Evolutionary conservation across 192 early-diverging fungal species (phyloP), one percentile per base, ranked within the genome.

Genomic region (Podila minutissima): DNA sequence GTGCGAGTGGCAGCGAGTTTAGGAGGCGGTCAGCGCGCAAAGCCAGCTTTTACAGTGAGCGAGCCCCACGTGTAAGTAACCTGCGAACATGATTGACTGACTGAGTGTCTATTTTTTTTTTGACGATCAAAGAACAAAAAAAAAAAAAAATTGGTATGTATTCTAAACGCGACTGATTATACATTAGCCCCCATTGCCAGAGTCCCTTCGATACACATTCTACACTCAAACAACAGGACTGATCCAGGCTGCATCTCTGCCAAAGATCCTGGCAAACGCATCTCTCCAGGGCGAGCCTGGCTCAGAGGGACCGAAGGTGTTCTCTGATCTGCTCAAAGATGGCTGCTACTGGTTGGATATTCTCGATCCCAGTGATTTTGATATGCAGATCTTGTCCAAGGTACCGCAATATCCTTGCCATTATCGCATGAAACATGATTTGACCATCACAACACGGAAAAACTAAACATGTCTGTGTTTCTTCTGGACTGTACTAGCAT

Each of bases 331-430:
- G 29, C 58, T 82, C 37, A 82, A 74, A 35, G 62, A 67, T 66
- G 73, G 90, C 4, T 91, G 87, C 57, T 94, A 91, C 73, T 95
- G 92, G 92, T 72, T 95, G 29, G 92, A 94, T 73, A 83, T 90
- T 4, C 66, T 83, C 33, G 64, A 76, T 0, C 86, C 91, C 11
- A 84, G 86, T 3, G 74, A 82, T 19, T 61, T 67, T 53, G 92
- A 94, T 57, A 82, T 95, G 74, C 66, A 75, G 28, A 63, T 84
- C 1, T 74, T 94, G 17, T 83, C 87, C 60, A 89, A 78, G 83
- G 88, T 91, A 65, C 66, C n/a, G 9, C 28, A 2, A 46, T 46
- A 46, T 3, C 41, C 15, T 15, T 12, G 38, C 12, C 13, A 46
- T 17, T 3, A 12, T 15, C 4, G 15, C 41, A 17, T 46, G 15